These are phyloP conservation scores for Ailanthus altissimus DNA, from an alignment of 345 rosid species.

Conservation along the genomic window DNA sequence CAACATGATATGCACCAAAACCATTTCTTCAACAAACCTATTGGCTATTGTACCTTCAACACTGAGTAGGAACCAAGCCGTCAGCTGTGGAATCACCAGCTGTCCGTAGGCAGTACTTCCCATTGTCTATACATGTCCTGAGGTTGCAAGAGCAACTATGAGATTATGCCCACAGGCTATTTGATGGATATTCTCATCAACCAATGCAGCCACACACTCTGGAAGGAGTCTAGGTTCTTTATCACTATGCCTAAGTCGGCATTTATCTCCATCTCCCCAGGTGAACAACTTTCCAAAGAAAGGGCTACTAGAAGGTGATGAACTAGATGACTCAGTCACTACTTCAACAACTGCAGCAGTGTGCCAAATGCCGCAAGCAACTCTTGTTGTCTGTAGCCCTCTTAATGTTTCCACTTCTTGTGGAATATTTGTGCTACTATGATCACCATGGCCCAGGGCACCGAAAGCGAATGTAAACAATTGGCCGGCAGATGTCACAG, in stretches of 20 bases:
- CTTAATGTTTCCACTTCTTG: conserved; percentile 69
- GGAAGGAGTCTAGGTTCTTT: conserved; percentile 62
- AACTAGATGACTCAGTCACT: conserved; percentile 41
- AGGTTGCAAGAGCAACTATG: conserved; percentile 66
- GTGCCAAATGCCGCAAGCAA: conserved; percentile 96
- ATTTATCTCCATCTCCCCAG: conserved; percentile 86
- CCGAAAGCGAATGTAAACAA: conserved; percentile 94
- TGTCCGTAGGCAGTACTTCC: conserved; percentile 76
- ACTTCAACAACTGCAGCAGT: conserved; percentile 80
- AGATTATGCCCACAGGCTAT: conserved; percentile 75
- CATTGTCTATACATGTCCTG: conserved; percentile 81
- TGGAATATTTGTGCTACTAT: conserved; percentile 53
- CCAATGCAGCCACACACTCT: conserved; percentile 46
- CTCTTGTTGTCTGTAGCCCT: conserved; percentile 55
- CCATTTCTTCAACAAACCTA: conserved; percentile 59
- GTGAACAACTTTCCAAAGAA: conserved; percentile 61
- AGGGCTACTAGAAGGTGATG: conserved; percentile 38
- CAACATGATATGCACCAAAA: conserved; percentile 83
- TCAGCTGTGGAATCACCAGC: conserved; percentile 59
- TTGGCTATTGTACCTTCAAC: conserved; percentile 62
- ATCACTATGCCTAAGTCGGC: conserved; percentile 80
- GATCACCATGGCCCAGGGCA: conserved; percentile 87
- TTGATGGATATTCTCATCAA: conserved; percentile 48
- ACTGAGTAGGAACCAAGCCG: conserved; percentile 51
- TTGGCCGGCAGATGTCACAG: conserved; percentile 65